phyloP scores from a whole-genome alignment of 108 stramenopile species.

The Nitzschia putrida region DNA sequence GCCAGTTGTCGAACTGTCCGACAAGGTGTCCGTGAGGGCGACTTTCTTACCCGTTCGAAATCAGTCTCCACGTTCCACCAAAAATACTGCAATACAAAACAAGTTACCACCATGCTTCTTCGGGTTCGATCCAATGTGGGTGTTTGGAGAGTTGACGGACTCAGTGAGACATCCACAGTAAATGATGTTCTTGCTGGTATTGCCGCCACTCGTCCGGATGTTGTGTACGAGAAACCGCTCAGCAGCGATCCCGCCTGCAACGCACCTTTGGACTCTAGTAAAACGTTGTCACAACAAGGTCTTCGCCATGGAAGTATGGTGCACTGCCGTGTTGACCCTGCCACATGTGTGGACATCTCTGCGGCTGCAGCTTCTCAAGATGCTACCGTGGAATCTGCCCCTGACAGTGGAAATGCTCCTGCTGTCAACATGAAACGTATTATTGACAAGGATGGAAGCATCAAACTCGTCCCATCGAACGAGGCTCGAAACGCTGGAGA shows the following conservation, averaged over 20 bases:
- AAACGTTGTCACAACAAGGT: conserved; percentile 35
- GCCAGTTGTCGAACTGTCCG: too few relatives aligned
- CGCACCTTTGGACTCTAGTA: conserved; percentile 42
- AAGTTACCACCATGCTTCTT: conserved; percentile 57
- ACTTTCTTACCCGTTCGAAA: neutral
- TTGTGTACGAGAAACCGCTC: conserved; percentile 61
- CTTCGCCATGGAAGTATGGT: conserved; percentile 75
- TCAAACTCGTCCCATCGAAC: conserved; percentile 68
- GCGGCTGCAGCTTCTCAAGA: conserved; percentile 11
- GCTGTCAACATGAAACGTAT: conserved; percentile 62
- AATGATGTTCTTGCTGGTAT: conserved; percentile 54
- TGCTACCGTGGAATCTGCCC: neutral
- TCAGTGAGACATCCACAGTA: conserved; percentile 46
- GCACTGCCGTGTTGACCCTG: conserved; percentile 79
- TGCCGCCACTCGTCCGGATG: conserved; percentile 67
- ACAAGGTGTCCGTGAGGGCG: neutral
- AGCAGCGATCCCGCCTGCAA: conserved; percentile 67
- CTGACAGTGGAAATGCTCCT: conserved; percentile 11
- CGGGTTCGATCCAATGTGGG: conserved; percentile 87
- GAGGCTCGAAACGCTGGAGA: conserved; percentile 29
- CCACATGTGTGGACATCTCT: conserved; percentile 46
- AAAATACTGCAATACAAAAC: neutral
- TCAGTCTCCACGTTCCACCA: neutral
- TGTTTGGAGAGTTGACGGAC: conserved; percentile 72
- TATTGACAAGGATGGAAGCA: conserved; percentile 81